Base-by-base conservation (phyloP, 2,329 filamentous ascomycete species). In the Arthrobotrys megalospora region DNA sequence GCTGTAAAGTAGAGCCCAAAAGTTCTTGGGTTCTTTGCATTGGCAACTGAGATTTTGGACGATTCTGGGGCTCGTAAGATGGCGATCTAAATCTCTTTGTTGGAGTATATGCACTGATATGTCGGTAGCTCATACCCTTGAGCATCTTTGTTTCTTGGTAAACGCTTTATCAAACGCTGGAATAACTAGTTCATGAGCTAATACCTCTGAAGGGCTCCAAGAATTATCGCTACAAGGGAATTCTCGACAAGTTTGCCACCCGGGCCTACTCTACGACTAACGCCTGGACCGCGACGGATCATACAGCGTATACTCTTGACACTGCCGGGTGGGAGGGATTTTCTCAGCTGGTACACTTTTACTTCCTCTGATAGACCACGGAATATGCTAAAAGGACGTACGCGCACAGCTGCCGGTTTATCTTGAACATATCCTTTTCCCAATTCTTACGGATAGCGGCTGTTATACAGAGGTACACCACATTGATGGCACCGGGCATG, bases 271-370 rank as follows among this genome's bases (percentile, higher is more conserved):
- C 95, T 0, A 89, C 89, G 73, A 99, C 96, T 36, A 99, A 99
- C 85, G 96, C 96, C 3, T 99, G 95, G 93, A 99, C 96, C 0
- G 94, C 94, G 21, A 96, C 92, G 11, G 96, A 98, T 82, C 94
- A 98, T 83, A 99, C 96, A 0, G 94, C 94, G 1, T 99, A 99
- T 85, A 97, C 94, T 0, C 88, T 99, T 14, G 93, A 97, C 82
- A 96, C 94, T 10, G 96, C 96, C 24, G 96, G 96, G 1, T 99
- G 96, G 95, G 94, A 97, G 82, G 95, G 95, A 7, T 99, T 99
- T 83, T 91, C 94, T 0, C 93, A 97, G 84, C 96, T 98, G 70
- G 76, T 75, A 75, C 12, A 69, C 3, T n/a, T 6, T 11, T 16
- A 1, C 1, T 16, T 8, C 1, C 1, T 12, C 10, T 4, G 7